These are phyloP conservation scores for Umbelopsis vinacea DNA, from an alignment of 192 early-diverging fungal species.

Conservation along the genomic window DNA sequence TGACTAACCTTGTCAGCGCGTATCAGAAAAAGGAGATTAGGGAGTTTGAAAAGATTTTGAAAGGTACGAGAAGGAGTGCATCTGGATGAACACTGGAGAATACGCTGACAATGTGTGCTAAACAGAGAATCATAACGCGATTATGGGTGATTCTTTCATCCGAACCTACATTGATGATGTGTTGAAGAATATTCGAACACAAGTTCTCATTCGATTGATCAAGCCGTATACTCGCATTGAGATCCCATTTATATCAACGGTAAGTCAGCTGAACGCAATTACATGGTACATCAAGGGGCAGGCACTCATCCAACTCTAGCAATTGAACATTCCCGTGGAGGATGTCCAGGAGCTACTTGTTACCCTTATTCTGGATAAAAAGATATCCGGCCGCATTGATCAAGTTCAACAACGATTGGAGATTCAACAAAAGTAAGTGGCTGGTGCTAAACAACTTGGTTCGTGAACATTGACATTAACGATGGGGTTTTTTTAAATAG, in stretches of 20 bases:
- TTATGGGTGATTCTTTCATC: slow-evolving; percentile 92
- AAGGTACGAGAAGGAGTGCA: slow-evolving; percentile 38
- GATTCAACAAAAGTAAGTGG: slow-evolving; percentile 67
- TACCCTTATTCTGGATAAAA: slow-evolving; percentile 86
- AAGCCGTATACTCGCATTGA: slow-evolving; percentile 93
- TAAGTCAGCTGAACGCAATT: slow-evolving; percentile 29
- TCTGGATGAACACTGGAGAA: not conserved
- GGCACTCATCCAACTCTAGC: slow-evolving; percentile 35
- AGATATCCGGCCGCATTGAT: slow-evolving; percentile 85
- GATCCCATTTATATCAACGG: slow-evolving; percentile 78
- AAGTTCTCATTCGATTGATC: slow-evolving; percentile 84
- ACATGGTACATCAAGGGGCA: too few species aligned
- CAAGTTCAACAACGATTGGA: slow-evolving; percentile 85
- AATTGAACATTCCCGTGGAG: slow-evolving; percentile 74
- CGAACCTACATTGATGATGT: slow-evolving; percentile 90
- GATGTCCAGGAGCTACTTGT: slow-evolving; percentile 91
- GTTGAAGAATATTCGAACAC: slow-evolving; percentile 89
- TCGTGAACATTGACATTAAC: not conserved
- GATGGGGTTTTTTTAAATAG: slow-evolving; percentile 36
- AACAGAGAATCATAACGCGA: slow-evolving; percentile 67
- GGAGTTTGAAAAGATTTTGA: slow-evolving; percentile 88
- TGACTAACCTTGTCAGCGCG: slow-evolving; percentile 89
- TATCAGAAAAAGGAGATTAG: slow-evolving; percentile 89
- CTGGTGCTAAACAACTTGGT: not conserved
- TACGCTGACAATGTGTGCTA: not conserved